A percentile compares a stretch with the other conserved stretches of the same genome.
These are phyloP conservation scores for Phytophthora rubi DNA, from an alignment of 352 stramenopile genomes.

Conservation along the genomic window DNA sequence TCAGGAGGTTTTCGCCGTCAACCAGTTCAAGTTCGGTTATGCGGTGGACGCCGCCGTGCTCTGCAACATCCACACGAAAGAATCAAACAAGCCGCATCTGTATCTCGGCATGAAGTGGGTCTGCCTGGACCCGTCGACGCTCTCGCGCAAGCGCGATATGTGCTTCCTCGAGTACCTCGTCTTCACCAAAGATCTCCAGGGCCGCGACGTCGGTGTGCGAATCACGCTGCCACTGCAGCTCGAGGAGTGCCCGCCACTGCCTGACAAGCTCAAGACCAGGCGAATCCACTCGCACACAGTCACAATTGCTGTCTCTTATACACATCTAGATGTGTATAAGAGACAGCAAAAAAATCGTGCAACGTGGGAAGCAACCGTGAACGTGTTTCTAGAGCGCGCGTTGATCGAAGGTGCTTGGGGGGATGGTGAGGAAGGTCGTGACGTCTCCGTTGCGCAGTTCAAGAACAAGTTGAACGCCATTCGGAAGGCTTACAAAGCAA, in stretches of 20 bases:
- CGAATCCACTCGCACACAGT: slow-evolving; percentile 64
- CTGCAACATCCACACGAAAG: slow-evolving; percentile 74
- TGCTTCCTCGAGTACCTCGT: slow-evolving; percentile 83
- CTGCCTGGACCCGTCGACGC: slow-evolving; percentile 60
- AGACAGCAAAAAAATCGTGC: too few species aligned
- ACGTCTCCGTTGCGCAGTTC: too few species aligned
- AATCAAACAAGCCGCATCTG: too few species aligned
- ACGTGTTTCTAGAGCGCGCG: too few species aligned
- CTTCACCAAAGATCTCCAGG: slow-evolving; percentile 63
- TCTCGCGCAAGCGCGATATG: slow-evolving; percentile 71
- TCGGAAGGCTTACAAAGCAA: too few species aligned
- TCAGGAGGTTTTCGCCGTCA: slow-evolving; percentile 67
- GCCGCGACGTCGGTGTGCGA: slow-evolving; percentile 70
- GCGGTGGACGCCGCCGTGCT: slow-evolving; percentile 73
- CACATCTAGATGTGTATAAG: too few species aligned
- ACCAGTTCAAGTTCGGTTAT: slow-evolving; percentile 74
- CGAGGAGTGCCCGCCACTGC: slow-evolving; percentile 61
- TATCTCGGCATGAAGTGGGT: slow-evolving; percentile 89
- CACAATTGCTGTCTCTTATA: too few species aligned
- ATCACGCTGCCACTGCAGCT: slow-evolving; percentile 70
- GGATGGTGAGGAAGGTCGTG: too few species aligned
- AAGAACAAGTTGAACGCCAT: too few species aligned
- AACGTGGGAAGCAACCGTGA: too few species aligned
- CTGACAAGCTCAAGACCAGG: slow-evolving; percentile 56
- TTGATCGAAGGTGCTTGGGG: too few species aligned